A percentile compares a stretch with the other conserved stretches of the same genome.
phyloP scores from a whole-genome alignment of 805 yeast genomes.

The Starmera quercuum region DNA sequence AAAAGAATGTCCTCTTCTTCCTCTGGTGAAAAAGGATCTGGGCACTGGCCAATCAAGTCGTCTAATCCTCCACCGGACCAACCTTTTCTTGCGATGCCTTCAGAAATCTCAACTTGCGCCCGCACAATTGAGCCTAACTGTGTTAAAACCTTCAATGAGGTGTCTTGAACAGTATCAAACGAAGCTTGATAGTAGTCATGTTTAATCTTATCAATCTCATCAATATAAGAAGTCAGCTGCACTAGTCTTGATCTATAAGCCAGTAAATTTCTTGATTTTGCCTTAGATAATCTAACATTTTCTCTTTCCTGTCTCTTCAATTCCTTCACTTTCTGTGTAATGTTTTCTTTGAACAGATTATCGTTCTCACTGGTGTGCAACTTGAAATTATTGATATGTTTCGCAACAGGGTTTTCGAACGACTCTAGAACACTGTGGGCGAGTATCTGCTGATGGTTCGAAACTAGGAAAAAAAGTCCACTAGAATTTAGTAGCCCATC shows the following conservation, averaged over 20 bases:
- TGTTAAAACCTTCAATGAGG: constrained; percentile 46
- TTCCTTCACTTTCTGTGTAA: constrained; percentile 42
- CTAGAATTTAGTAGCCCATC: constrained; percentile 66
- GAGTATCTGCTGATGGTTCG: constrained; percentile 71
- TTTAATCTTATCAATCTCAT: constrained; percentile 69
- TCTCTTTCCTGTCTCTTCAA: constrained; percentile 55
- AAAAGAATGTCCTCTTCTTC: constrained; percentile 5
- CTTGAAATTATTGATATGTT: constrained; percentile 37
- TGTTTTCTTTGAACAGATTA: constrained; percentile 41
- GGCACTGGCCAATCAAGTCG: constrained; percentile 51
- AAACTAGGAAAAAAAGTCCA: constrained; percentile 67
- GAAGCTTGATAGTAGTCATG: constrained; percentile 66
- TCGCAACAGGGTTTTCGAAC: constrained; percentile 45
- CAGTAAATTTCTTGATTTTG: constrained; percentile 56
- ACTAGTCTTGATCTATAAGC: constrained; percentile 59
- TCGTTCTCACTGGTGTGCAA: constrained; percentile 40
- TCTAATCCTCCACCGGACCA: constrained; percentile 87
- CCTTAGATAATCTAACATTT: constrained; percentile 49
- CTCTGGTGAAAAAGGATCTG: constrained; percentile 48
- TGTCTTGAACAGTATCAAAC: constrained; percentile 51
- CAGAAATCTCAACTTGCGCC: constrained; percentile 77
- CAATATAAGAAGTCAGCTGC: constrained; percentile 65
- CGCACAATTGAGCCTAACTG: constrained; percentile 59
- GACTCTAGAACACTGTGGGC: constrained; percentile 46
- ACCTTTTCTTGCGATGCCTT: constrained; percentile 75